These are phyloP conservation scores for Adiantum capillusveneris DNA, from an alignment of 75 land plant genomes.

Conservation along the genomic window DNA sequence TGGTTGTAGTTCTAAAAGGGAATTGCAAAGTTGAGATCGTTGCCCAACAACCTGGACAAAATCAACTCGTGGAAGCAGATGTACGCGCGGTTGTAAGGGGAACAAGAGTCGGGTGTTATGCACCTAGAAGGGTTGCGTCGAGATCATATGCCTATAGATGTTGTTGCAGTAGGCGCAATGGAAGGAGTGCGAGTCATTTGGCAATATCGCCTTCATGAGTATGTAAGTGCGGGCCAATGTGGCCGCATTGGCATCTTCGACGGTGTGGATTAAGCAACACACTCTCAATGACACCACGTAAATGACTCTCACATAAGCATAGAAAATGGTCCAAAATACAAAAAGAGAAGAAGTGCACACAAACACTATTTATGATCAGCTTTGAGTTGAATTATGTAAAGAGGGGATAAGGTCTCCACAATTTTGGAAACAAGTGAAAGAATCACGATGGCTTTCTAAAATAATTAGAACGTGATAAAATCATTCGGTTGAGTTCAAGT, in stretches of 20 bases:
- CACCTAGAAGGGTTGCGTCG: slow-evolving; percentile 14
- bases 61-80: slow-evolving; percentile 15
- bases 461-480: too few relatives aligned
- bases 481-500: too few relatives aligned
- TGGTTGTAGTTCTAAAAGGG: neutral
- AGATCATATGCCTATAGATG: slow-evolving; percentile 23
- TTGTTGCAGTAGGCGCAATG: slow-evolving; percentile 36
- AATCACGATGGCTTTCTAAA: too few relatives aligned
- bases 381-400: too few relatives aligned
- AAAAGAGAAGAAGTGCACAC: too few relatives aligned
- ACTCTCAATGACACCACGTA: too few relatives aligned
- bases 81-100: slow-evolving; percentile 9
- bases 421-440: too few relatives aligned
- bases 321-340: too few relatives aligned
- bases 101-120: slow-evolving; percentile 8
- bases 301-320: too few relatives aligned
- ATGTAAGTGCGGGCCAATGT: slow-evolving; percentile 14
- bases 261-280: neutral
- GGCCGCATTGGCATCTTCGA: slow-evolving; percentile 17
- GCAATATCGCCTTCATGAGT: slow-evolving; percentile 21
- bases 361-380: too few relatives aligned
- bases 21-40: slow-evolving; percentile 10
- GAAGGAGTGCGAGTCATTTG: slow-evolving; percentile 22
- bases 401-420: too few relatives aligned
- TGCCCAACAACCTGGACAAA: slow-evolving; percentile 2